Percentiles rank a stretch among this genome's conserved stretches.
Conservation (phyloP, 176 grass and related monocot species). For the Chrysopogon serrulatus region DNA sequence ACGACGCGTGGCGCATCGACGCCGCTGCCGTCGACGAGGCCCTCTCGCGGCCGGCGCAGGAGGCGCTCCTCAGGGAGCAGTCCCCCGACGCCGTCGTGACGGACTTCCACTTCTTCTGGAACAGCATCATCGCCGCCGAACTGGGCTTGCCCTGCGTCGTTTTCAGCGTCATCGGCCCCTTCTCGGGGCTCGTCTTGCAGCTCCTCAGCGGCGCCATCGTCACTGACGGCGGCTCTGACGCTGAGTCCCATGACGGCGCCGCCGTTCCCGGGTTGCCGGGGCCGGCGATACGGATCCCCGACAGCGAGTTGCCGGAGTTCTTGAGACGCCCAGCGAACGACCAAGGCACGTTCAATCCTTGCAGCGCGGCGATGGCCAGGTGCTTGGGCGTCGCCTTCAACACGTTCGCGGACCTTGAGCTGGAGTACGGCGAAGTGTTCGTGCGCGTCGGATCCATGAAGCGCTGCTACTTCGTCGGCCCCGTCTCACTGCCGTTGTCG, state of each 20-base stretch:
- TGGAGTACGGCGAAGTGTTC: neutral
- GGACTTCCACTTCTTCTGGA: slow-evolving; percentile 23
- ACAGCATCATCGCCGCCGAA: neutral
- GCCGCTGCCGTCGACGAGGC: no score
- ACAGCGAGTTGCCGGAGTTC: slow-evolving; percentile 17
- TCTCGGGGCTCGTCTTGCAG: neutral
- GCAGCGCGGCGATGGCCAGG: neutral
- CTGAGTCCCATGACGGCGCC: neutral
- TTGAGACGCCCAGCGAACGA: neutral
- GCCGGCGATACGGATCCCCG: slow-evolving; percentile 8
- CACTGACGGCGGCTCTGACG: neutral
- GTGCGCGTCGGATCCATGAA: neutral
- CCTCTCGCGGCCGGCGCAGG: no score
- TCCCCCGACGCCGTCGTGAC: slow-evolving; percentile 20
- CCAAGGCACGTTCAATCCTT: no score
- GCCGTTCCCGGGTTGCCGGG: neutral
- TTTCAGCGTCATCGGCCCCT: neutral
- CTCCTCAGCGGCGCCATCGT: neutral
- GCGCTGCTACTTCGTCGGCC: slow-evolving; percentile 21
- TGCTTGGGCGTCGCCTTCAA: neutral
- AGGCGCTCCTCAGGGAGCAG: no score
- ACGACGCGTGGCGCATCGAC: no score
- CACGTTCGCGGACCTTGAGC: slow-evolving; percentile 24
- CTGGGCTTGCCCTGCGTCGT: slow-evolving; percentile 6
- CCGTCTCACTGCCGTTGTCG: neutral